Percentiles rank a stretch among this genome's conserved stretches.
Evolutionary conservation across 2,329 filamentous ascomycete species (phyloP).

Genomic region (Cladobotryum mycophilum): DNA sequence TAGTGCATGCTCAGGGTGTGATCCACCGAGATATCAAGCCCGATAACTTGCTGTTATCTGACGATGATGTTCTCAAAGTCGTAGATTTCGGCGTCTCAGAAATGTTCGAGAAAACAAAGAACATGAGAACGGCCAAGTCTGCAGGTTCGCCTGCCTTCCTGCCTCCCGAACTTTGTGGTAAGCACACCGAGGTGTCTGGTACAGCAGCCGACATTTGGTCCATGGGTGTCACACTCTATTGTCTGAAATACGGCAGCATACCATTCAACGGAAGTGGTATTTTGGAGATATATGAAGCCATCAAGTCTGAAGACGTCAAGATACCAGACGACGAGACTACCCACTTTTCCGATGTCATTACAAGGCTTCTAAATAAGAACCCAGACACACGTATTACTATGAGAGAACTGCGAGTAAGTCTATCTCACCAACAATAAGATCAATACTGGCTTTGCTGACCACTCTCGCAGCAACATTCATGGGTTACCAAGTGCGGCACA

Average conservation of each 20-base stretch:
- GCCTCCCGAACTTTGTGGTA: constrained; percentile 84
- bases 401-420: constrained; percentile 68
- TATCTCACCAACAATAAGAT: not conserved
- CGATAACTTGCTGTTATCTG: constrained; percentile 85
- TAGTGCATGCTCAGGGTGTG: constrained; percentile 88
- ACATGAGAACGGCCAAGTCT: constrained; percentile 89
- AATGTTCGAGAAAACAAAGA: constrained; percentile 81
- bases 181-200: constrained; percentile 81
- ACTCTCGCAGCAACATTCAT: constrained; percentile 68
- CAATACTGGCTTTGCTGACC: constrained; percentile 1
- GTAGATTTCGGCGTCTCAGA: constrained; percentile 99
- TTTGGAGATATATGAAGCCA: constrained; percentile 83
- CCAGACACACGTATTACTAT: constrained; percentile 78
- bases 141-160: constrained; percentile 93
- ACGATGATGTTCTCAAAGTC: constrained; percentile 90
- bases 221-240: constrained; percentile 94
- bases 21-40: constrained; percentile 97
- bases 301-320: constrained; percentile 61
- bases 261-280: constrained; percentile 77
- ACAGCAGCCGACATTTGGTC: constrained; percentile 95
- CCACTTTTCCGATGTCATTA: constrained; percentile 69
- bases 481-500: constrained; percentile 76
- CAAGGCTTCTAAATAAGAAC: constrained; percentile 73
- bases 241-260: constrained; percentile 79
- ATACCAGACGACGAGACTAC: constrained; percentile 59